Evolutionary conservation across 345 rosid species (phyloP).

Genomic region (Citrus hindsii): DNA sequence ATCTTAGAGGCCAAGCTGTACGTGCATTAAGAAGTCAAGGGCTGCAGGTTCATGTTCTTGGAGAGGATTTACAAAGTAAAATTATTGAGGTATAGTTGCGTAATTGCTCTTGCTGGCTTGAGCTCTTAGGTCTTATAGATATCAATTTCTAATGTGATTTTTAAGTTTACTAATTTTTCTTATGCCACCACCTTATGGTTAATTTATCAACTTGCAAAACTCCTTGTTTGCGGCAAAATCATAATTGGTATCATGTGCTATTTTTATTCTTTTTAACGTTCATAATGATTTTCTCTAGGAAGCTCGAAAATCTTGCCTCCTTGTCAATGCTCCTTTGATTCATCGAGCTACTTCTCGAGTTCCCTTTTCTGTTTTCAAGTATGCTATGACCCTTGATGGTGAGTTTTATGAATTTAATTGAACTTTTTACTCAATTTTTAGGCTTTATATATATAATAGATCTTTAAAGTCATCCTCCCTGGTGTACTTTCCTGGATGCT

Average conservation of each 20-base stretch:
- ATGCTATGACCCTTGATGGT: slow-evolving; percentile 99
- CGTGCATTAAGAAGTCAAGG: slow-evolving; percentile 74
- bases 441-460: background rate
- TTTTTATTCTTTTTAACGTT: slow-evolving; percentile 7
- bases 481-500: slow-evolving; percentile 13
- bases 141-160: background rate
- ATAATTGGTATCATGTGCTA: background rate
- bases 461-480: background rate
- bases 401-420: slow-evolving; percentile 17
- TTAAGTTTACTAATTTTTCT: background rate
- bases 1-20: slow-evolving; percentile 82
- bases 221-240: background rate
- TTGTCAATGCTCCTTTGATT: slow-evolving; percentile 86
- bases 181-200: background rate
- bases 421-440: background rate
- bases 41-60: slow-evolving; percentile 83
- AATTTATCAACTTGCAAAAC: background rate
- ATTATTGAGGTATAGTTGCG: slow-evolving; percentile 53
- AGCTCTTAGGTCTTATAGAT: background rate
- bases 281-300: slow-evolving; percentile 41
- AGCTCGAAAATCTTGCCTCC: slow-evolving; percentile 74
- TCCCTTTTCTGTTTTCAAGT: slow-evolving; percentile 90
- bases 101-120: background rate
- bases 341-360: slow-evolving; percentile 77
- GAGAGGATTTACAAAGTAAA: slow-evolving; percentile 82